Evolutionary conservation across 2,329 filamentous ascomycete species (phyloP).

Genomic region (Dactylella cylindrospora): DNA sequence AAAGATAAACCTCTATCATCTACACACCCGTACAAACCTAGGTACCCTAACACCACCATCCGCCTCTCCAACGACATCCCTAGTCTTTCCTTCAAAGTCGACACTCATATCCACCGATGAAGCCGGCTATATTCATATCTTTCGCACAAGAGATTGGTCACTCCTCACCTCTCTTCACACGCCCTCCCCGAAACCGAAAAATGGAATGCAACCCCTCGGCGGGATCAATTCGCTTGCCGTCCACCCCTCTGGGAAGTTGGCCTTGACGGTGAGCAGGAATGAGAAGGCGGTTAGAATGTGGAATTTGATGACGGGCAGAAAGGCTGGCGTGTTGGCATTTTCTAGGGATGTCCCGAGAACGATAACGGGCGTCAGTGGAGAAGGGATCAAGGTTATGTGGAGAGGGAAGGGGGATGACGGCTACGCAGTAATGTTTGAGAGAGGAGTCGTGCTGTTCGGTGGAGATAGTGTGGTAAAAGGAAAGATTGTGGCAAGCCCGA

Average conservation of each 20-base stretch:
- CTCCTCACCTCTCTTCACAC: constrained; percentile 84
- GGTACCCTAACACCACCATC: constrained; percentile 85
- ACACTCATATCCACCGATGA: constrained; percentile 88
- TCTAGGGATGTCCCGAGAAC: constrained; percentile 68
- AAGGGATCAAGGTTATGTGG: constrained; percentile 82
- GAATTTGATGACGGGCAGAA: constrained; percentile 96
- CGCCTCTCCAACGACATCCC: constrained; percentile 69
- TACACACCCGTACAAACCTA: constrained; percentile 65
- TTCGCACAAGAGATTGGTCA: constrained; percentile 84
- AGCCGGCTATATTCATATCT: constrained; percentile 87
- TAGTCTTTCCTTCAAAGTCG: constrained; percentile 78
- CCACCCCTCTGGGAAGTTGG: constrained; percentile 93
- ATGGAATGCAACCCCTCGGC: constrained; percentile 68
- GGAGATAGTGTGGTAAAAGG: constrained; percentile 83
- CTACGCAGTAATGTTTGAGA: constrained; percentile 85
- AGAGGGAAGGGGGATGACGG: constrained; percentile 69
- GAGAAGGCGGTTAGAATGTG: constrained; percentile 91
- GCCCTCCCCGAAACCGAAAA: constrained; percentile 78
- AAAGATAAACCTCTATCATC: constrained; percentile 81
- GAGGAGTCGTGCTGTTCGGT: constrained; percentile 79
- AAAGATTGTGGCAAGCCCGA: constrained; percentile 66
- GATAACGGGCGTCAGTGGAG: constrained; percentile 76
- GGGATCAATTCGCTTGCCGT: constrained; percentile 94
- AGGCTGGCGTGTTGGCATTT: constrained; percentile 89
- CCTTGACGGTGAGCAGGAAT: constrained; percentile 87